phyloP scores from a whole-genome alignment of 176 grass and related monocot genomes.

The Paspalum vaginatum region DNA sequence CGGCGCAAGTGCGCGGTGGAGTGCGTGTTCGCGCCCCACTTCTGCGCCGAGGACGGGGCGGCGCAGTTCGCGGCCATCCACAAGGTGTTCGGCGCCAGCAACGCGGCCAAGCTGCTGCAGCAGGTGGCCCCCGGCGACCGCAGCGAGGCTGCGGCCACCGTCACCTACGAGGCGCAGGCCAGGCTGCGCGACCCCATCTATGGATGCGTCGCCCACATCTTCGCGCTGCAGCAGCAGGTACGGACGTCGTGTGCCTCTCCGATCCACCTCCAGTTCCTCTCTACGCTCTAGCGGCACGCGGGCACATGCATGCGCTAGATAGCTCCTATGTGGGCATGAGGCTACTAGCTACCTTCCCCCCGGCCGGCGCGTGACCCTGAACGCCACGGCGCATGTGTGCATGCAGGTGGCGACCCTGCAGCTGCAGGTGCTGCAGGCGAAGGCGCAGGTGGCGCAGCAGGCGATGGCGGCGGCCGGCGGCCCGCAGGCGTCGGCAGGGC shows the following conservation, averaged over 20 bases:
- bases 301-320: neutral
- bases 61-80: slow-evolving; percentile 92
- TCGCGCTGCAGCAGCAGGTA: slow-evolving; percentile 90
- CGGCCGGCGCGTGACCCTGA: neutral
- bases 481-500: neutral
- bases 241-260: neutral
- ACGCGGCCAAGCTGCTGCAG: slow-evolving; percentile 93
- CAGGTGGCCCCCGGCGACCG: slow-evolving; percentile 65
- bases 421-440: slow-evolving; percentile 52
- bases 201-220: slow-evolving; percentile 93
- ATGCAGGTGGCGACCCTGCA: slow-evolving; percentile 45
- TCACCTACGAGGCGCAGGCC: slow-evolving; percentile 92
- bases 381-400: neutral
- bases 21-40: slow-evolving; percentile 93
- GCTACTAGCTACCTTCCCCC: too few species aligned
- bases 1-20: slow-evolving; percentile 75
- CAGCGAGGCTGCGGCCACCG: slow-evolving; percentile 79
- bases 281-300: neutral
- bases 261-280: too few species aligned
- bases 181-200: slow-evolving; percentile 88
- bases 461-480: slow-evolving; percentile 29
- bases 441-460: slow-evolving; percentile 46
- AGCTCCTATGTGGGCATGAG: neutral
- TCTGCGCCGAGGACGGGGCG: slow-evolving; percentile 88
- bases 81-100: slow-evolving; percentile 96